Base-by-base conservation (phyloP, 2,329 filamentous ascomycete species). In the Tolypocladium pustulatum region DNA sequence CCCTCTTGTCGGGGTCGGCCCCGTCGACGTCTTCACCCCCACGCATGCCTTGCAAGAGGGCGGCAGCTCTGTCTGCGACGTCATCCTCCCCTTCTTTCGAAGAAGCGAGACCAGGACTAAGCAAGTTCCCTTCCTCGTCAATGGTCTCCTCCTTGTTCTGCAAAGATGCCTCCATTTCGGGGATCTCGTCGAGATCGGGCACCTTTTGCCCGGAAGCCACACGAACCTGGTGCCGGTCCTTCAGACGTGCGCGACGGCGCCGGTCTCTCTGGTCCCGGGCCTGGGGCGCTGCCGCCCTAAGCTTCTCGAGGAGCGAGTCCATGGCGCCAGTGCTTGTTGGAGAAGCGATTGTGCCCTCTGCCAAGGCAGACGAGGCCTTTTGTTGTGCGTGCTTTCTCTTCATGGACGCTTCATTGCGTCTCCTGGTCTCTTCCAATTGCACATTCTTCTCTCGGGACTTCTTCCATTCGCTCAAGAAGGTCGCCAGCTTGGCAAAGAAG, bases 371-470 rank as follows among this genome's bases (percentile, higher is more conserved):
- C 20, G 76, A 71, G 9, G 81, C 73, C 68, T 88, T 88, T 63
- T 86, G 77, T 65, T 87, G 81, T n/a, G 84, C 82, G 63, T 89
- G 84, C 76, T 96, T 97, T 67, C 93, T 88, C 73, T 93, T 93
- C 85, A 97, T 90, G 51, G 88, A 94, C 41, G 86, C 89, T 73
- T 97, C 93, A 71, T 95, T 96, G 64, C 90, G 87, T 65, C 85
- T 89, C 66, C 87, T 85, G 58, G 83, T 86, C 68, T 96, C 92
- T 74, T 99, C 94, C 61, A 91, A 73, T 36, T 81, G 72, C 25
- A 93, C 75, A 75, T 97, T 99, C 86, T 97, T 97, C 66, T 95
- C 90, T 65, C 86, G 86, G 37, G 91, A 96, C 82, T 88, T 93
- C 88, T 93, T 96, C 90, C 94, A 99, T 72, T 97, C 94, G 37